Evolutionary conservation across 306 rosid genomes (phyloP).

Genomic region (Ammopiptanthus mongolicus): DNA sequence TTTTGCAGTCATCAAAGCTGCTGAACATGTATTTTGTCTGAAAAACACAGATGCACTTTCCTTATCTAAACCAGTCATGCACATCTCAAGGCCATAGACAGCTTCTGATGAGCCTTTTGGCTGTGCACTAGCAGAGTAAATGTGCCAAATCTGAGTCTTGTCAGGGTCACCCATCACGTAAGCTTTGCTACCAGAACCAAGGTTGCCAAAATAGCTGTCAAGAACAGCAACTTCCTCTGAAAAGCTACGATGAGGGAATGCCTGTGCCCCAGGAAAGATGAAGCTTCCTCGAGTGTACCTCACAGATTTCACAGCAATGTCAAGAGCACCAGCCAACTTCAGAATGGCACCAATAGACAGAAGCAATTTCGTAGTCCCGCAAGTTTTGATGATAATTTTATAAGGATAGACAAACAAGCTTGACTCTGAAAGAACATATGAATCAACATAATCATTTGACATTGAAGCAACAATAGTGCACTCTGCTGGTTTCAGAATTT

Average conservation of each 20-base stretch:
- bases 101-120: conserved; percentile 30
- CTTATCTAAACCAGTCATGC: conserved; percentile 82
- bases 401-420: conserved; percentile 82
- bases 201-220: conserved; percentile 59
- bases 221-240: conserved; percentile 75
- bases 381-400: conserved; percentile 82
- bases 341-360: conserved; percentile 74
- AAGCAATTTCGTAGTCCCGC: conserved; percentile 91
- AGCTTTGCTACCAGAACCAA: conserved; percentile 67
- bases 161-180: conserved; percentile 61
- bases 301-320: conserved; percentile 73
- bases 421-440: conserved; percentile 93
- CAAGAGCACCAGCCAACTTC: conserved; percentile 53
- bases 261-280: conserved; percentile 80
- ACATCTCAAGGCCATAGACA: conserved; percentile 73
- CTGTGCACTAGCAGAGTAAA: conserved; percentile 66
- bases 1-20: conserved; percentile 55
- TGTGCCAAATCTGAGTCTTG: conserved; percentile 71
- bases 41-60: conserved; percentile 76
- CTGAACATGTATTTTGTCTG: conserved; percentile 42
- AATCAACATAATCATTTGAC: conserved; percentile 72
- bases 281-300: conserved; percentile 87
- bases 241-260: conserved; percentile 78
- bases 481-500: conserved; percentile 75
- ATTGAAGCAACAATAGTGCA: conserved; percentile 87